Percentiles rank a stretch among this genome's conserved stretches.
phyloP scores from a whole-genome alignment of 345 rosid genomes.

The Dipteronia sinensis region DNA sequence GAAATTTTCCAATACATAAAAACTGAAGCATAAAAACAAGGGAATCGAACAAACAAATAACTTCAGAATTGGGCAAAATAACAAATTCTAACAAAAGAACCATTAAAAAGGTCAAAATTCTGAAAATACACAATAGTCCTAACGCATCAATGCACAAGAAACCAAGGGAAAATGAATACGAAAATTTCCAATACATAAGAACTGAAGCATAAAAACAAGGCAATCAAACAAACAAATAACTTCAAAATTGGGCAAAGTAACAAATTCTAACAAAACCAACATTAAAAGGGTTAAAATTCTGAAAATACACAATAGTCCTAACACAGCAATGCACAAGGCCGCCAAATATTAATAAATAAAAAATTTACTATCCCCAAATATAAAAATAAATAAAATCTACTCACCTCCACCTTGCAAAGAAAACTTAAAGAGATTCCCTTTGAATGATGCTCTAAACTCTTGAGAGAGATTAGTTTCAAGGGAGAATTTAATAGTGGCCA shows the following conservation, averaged over 20 bases:
- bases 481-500: constrained; percentile 67
- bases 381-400: not conserved
- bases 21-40: not conserved
- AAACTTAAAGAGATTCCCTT: constrained; percentile 56
- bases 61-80: not conserved
- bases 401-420: constrained; percentile 69
- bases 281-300: not conserved
- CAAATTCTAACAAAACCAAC: not conserved
- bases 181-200: not conserved
- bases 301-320: not conserved
- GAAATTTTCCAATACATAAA: not conserved
- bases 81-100: not conserved
- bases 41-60: not conserved
- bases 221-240: not conserved
- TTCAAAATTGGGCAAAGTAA: not conserved
- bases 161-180: not conserved
- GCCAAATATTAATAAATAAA: no score
- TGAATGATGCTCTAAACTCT: constrained; percentile 45
- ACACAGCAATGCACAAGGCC: not conserved
- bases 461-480: constrained; percentile 49
- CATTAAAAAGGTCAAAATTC: not conserved
- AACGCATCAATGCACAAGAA: not conserved
- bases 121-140: not conserved
- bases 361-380: no score
- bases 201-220: not conserved